These are phyloP conservation scores for Iberis pinnata DNA, from an alignment of 345 rosid genomes.

Conservation along the genomic window DNA sequence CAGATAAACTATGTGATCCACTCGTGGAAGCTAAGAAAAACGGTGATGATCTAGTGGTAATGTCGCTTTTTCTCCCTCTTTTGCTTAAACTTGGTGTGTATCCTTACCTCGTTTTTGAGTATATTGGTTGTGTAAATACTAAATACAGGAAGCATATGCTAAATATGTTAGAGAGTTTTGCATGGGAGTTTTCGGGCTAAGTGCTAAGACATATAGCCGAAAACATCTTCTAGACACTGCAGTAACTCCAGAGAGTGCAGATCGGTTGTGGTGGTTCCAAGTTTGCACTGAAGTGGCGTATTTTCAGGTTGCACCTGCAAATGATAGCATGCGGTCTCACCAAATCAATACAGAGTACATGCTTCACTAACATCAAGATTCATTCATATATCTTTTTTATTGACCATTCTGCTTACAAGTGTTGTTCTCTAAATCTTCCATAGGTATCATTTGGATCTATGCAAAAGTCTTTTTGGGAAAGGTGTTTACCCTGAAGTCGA, in stretches of 20 bases:
- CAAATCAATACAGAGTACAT: constrained; percentile 61
- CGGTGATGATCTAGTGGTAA: constrained; percentile 76
- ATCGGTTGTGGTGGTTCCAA: constrained; percentile 95
- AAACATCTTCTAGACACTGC: constrained; percentile 49
- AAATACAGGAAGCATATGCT: constrained; percentile 68
- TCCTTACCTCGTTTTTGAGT: background rate
- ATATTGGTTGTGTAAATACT: background rate
- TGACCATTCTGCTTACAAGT: background rate
- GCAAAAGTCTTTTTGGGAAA: constrained; percentile 73
- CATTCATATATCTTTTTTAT: background rate
- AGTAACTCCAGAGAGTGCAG: constrained; percentile 37
- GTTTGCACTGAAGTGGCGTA: constrained; percentile 94
- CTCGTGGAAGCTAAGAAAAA: constrained; percentile 75
- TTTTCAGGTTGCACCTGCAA: constrained; percentile 91
- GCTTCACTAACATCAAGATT: background rate
- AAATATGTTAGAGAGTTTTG: constrained; percentile 58
- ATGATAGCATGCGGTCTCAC: constrained; percentile 81
- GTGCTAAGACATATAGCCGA: constrained; percentile 52
- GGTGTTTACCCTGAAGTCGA: constrained; percentile 78
- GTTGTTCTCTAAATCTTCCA: background rate
- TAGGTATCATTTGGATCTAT: constrained; percentile 88
- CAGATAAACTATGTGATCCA: constrained; percentile 66
- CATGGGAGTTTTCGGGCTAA: constrained; percentile 38
- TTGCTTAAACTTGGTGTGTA: background rate
- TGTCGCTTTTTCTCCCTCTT: background rate